A percentile compares a stretch with the other conserved stretches of the same genome.
Evolutionary conservation across 2,329 filamentous ascomycete species (phyloP).

Genomic region (Tolypocladium nubicola): DNA sequence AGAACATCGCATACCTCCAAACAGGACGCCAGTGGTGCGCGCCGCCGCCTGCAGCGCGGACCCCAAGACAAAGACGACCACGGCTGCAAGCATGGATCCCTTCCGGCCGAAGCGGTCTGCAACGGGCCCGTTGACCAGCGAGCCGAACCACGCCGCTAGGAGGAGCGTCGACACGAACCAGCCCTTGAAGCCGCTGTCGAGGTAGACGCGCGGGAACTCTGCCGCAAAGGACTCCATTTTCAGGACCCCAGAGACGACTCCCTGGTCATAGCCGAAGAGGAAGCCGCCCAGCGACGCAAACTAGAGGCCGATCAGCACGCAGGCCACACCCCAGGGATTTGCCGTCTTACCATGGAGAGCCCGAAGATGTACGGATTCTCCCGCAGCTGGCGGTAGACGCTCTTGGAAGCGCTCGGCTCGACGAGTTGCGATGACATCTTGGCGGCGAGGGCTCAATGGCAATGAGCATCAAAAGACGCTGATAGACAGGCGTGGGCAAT

Average conservation of each 20-base stretch:
- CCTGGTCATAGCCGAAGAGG: conserved; percentile 39
- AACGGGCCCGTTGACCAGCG: conserved; percentile 29
- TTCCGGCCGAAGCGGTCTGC: conserved; percentile 23
- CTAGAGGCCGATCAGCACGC: conserved; percentile 1
- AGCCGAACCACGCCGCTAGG: conserved; percentile 37
- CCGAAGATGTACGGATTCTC: conserved; percentile 30
- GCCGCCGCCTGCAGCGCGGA: conserved; percentile 33
- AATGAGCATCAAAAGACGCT: neutral
- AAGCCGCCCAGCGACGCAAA: conserved; percentile 28
- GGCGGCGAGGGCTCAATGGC: neutral
- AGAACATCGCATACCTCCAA: conserved; percentile 16
- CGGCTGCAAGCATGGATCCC: conserved; percentile 23
- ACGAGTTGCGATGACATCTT: neutral
- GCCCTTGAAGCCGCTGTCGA: conserved; percentile 35
- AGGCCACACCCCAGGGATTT: too few relatives aligned
- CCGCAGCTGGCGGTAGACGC: conserved; percentile 9
- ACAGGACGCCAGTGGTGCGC: conserved; percentile 26
- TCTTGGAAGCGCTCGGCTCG: neutral
- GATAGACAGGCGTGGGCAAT: too few relatives aligned
- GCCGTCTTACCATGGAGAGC: conserved; percentile 13
- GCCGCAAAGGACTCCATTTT: conserved; percentile 32
- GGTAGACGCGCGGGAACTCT: conserved; percentile 21
- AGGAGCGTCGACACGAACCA: conserved; percentile 42
- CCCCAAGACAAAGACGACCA: conserved; percentile 27
- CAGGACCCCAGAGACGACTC: conserved; percentile 34